phyloP scores from a whole-genome alignment of 2,329 filamentous ascomycete species.

The Aschersonia sp. region DNA sequence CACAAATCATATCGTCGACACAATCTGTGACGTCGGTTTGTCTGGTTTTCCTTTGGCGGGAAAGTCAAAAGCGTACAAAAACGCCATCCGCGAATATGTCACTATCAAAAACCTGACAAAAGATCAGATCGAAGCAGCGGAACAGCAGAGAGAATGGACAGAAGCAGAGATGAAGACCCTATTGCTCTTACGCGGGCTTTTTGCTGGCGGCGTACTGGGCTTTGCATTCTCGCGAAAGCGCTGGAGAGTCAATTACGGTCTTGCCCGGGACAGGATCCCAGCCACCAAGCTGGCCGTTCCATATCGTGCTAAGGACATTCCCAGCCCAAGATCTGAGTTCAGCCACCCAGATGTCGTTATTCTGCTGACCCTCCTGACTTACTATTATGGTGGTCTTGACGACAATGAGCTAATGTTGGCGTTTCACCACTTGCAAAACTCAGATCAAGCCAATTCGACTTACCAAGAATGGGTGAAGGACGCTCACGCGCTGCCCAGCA shows the following conservation, averaged over 20 bases:
- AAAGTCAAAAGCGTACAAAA: conserved; percentile 14
- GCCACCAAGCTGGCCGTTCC: conserved; percentile 38
- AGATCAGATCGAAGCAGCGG: conserved; percentile 18
- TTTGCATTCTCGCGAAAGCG: conserved; percentile 40
- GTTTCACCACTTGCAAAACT: conserved; percentile 31
- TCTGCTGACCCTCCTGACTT: conserved; percentile 37
- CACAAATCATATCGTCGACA: background rate
- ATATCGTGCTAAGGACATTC: conserved; percentile 44
- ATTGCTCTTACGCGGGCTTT: conserved; percentile 34
- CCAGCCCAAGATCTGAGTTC: conserved; percentile 41
- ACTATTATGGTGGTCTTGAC: conserved; percentile 40
- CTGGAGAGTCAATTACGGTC: conserved; percentile 49
- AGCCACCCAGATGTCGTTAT: conserved; percentile 47
- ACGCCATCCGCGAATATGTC: conserved; percentile 29
- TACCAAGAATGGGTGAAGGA: conserved; percentile 34
- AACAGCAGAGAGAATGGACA: conserved; percentile 17
- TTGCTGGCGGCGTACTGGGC: conserved; percentile 35
- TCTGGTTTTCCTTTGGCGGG: conserved; percentile 24
- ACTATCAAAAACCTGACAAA: conserved; percentile 13
- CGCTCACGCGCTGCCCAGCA: conserved; percentile 13
- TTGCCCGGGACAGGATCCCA: conserved; percentile 21
- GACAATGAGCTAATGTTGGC: conserved; percentile 32
- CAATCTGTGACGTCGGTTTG: conserved; percentile 21
- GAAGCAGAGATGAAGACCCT: conserved; percentile 17
- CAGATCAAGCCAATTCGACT: conserved; percentile 35